These are phyloP conservation scores for Aspergillus ruber DNA, from an alignment of 2,329 filamentous ascomycete species.

Conservation along the genomic window DNA sequence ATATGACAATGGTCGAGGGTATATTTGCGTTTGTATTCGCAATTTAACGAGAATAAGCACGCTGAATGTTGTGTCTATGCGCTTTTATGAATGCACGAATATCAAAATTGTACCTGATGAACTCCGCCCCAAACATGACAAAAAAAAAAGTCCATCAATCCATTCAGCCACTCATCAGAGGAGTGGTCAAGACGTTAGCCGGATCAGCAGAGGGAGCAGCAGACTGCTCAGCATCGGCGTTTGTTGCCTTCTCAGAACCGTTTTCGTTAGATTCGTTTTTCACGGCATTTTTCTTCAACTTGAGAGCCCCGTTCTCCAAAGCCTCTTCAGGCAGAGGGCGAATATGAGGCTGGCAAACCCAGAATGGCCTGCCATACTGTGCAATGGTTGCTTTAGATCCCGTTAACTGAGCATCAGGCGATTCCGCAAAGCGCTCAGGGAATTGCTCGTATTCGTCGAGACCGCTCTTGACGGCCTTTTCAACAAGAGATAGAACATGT, in stretches of 20 bases:
- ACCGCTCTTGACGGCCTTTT: constrained; percentile 65
- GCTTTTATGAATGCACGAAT: too few species aligned
- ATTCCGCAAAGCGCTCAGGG: constrained; percentile 33
- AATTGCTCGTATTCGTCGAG: constrained; percentile 58
- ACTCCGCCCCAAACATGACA: too few species aligned
- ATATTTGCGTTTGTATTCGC: too few species aligned
- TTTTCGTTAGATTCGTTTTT: constrained; percentile 12
- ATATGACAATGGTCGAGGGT: too few species aligned
- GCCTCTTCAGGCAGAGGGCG: constrained; percentile 84
- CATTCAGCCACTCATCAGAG: constrained; percentile 23
- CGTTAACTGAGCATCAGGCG: constrained; percentile 28
- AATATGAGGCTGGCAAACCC: constrained; percentile 83
- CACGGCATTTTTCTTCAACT: constrained; percentile 59
- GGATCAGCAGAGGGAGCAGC: constrained; percentile 7
- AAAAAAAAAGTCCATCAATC: not conserved
- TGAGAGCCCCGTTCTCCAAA: constrained; percentile 70
- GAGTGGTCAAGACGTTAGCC: constrained; percentile 10
- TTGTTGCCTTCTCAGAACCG: not conserved
- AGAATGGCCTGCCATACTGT: constrained; percentile 75
- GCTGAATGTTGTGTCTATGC: too few species aligned
- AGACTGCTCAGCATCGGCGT: constrained; percentile 2
- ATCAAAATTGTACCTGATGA: too few species aligned
- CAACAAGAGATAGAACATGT: constrained; percentile 66
- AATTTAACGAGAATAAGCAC: too few species aligned
- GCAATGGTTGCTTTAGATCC: constrained; percentile 57